Percentiles rank a stretch among this genome's conserved stretches.
Evolutionary conservation across 2,329 filamentous ascomycete genomes (phyloP).

Genomic region (Monilinia fructicola): DNA sequence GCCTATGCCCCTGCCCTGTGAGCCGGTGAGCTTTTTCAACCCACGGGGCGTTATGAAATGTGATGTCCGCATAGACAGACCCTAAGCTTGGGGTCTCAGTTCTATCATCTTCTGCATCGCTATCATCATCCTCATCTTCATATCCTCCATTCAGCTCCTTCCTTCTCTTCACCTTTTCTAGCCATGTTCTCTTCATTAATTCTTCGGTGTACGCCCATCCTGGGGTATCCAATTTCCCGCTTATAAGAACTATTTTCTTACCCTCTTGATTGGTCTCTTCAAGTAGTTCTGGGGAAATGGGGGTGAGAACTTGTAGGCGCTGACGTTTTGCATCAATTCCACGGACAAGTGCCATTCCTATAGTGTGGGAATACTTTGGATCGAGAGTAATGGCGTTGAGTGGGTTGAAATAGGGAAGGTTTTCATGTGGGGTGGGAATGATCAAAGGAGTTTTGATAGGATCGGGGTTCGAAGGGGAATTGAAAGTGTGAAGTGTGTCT

Average conservation of each 20-base stretch:
- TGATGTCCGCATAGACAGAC: slow-evolving; percentile 16
- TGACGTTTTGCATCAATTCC: slow-evolving; percentile 59
- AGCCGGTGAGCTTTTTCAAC: slow-evolving; percentile 57
- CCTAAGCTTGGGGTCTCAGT: neutral
- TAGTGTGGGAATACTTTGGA: slow-evolving; percentile 56
- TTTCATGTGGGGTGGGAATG: slow-evolving; percentile 48
- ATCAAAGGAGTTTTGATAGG: slow-evolving; percentile 34
- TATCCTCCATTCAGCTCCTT: slow-evolving; percentile 13
- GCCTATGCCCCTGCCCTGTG: slow-evolving; percentile 56
- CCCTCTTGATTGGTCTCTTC: slow-evolving; percentile 45
- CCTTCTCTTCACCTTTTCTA: slow-evolving; percentile 26
- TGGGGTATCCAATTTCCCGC: slow-evolving; percentile 67
- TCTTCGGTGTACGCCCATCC: slow-evolving; percentile 71
- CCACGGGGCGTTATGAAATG: slow-evolving; percentile 52
- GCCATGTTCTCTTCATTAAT: slow-evolving; percentile 44
- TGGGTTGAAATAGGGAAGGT: slow-evolving; percentile 63
- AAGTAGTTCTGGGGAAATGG: slow-evolving; percentile 48
- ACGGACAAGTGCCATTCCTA: slow-evolving; percentile 69
- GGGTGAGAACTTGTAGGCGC: slow-evolving; percentile 65
- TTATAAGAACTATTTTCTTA: slow-evolving; percentile 59
- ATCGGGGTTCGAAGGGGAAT: slow-evolving; percentile 19
- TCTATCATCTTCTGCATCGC: slow-evolving; percentile 18
- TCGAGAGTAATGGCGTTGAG: slow-evolving; percentile 55
- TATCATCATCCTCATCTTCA: slow-evolving; percentile 14
- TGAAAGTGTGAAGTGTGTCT: neutral